These are phyloP conservation scores for Clavispora carvajalis DNA, from an alignment of 805 yeast genomes.

Conservation along the genomic window DNA sequence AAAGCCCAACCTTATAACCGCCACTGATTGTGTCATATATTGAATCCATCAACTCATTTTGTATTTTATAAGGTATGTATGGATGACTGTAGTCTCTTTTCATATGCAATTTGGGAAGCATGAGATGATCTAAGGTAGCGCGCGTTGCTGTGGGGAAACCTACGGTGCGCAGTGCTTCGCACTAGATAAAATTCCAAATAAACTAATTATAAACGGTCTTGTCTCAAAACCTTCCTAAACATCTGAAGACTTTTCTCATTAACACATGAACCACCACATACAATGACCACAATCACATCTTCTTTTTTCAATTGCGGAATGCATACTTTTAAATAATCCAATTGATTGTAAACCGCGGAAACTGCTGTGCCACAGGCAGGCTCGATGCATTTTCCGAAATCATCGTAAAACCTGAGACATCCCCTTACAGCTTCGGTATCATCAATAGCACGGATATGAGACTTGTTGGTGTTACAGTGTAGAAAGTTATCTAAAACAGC, in stretches of 20 bases:
- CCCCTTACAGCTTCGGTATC: conserved; percentile 56
- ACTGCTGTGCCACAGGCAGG: conserved; percentile 75
- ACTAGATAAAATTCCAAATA: too few species aligned
- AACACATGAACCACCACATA: conserved; percentile 44
- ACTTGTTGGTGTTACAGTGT: conserved; percentile 9
- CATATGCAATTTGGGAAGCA: not conserved
- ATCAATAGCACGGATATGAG: conserved; percentile 25
- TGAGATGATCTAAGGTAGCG: not conserved
- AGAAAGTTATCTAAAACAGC: conserved; percentile 39
- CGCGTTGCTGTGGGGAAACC: not conserved
- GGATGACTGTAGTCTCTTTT: conserved; percentile 59
- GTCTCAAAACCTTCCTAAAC: conserved; percentile 11
- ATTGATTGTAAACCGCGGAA: conserved; percentile 42
- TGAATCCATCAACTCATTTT: conserved; percentile 66
- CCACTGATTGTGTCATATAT: conserved; percentile 57
- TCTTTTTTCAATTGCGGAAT: conserved; percentile 28
- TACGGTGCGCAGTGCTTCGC: not conserved
- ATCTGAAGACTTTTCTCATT: conserved; percentile 10
- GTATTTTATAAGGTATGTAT: conserved; percentile 74
- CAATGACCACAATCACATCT: conserved; percentile 48
- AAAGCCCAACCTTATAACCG: conserved; percentile 64
- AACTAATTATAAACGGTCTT: conserved; percentile 3
- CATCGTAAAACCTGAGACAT: conserved; percentile 44
- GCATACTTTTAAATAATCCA: conserved; percentile 20
- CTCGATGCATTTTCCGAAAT: conserved; percentile 51